Evolutionary conservation across 768 basidiomycete genomes (phyloP), one percentile per base, ranked within the genome.

Genomic region (Tricholomella constricta): DNA sequence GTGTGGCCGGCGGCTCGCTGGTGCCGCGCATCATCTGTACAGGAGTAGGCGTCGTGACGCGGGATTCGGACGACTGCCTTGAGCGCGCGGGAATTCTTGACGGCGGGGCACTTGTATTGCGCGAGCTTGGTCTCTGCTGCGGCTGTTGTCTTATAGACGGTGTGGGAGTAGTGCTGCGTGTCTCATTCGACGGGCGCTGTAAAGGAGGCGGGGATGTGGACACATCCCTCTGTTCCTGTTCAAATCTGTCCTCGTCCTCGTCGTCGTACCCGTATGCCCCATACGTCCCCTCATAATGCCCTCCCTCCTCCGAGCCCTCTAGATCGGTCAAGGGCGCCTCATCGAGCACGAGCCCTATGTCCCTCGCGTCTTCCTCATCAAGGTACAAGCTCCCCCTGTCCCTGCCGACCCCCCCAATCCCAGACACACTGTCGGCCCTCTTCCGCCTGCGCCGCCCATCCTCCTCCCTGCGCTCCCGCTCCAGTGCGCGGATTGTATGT

Each of bases 291-390:
- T 60, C 55, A 37, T 65, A 58, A 29, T 71, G 60, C 1, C 69
- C 69, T 38, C 69, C 63, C 43, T 59, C 66, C 20, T 59, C 66
- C 20, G 82, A 87, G 23, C 72, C 78, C 23, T 91, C 89, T 19
- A 90, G 65, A 69, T 92, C 91, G 8, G 89, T 91, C 43, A 82
- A 73, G 8, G 90, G 90, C 51, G 69, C 72, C 66, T 93, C 91
- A 63, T 94, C 89, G 53, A 91, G 63, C 31, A 93, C 88, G 61
- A 78, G 78, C 11, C 72, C 80, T 17, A 72, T 69, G 37, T 72
- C 72, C 22, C 65, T 65, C 23, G 72, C 73, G 25, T 69, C 70
- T 23, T 82, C 80, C 40, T 89, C 80, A 55, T 91, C 88, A 48
- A 92, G 72, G 58, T 82, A 83, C 48, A 91, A 69, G 60, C 89